Evolutionary conservation across 2,329 filamentous ascomycete genomes (phyloP).

Genomic region (Tolypocladium ovalisporum): DNA sequence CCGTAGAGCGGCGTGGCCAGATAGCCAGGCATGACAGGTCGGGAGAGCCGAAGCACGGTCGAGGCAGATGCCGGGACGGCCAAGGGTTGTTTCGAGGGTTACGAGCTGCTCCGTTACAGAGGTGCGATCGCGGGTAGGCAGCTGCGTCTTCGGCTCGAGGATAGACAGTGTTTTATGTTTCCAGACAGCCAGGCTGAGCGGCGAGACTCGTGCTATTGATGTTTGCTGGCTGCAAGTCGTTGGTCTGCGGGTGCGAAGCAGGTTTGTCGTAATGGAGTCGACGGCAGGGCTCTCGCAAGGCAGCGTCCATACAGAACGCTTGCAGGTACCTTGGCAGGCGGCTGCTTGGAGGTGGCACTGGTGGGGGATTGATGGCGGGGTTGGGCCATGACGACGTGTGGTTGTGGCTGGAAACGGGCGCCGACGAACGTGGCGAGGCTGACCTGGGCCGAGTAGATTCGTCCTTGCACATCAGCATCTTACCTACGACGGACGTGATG

Average conservation of each 20-base stretch:
- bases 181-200: background rate
- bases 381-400: background rate
- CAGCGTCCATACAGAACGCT: background rate
- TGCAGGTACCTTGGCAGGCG: background rate
- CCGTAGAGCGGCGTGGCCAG: slow-evolving; percentile 55
- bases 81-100: background rate
- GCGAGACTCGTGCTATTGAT: background rate
- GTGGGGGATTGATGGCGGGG: background rate
- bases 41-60: background rate
- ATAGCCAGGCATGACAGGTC: slow-evolving; percentile 39
- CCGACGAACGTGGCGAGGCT: background rate
- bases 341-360: background rate
- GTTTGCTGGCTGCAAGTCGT: background rate
- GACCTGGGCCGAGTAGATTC: background rate
- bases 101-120: background rate
- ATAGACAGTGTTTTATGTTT: no score
- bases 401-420: background rate
- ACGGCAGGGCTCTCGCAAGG: background rate
- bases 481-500: no score
- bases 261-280: background rate
- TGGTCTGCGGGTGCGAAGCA: background rate
- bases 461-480: background rate
- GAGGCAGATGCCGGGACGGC: background rate
- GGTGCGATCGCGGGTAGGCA: background rate
- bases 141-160: background rate